Base-by-base conservation (phyloP, 768 basidiomycete species). In the Lenzites betulinus region DNA sequence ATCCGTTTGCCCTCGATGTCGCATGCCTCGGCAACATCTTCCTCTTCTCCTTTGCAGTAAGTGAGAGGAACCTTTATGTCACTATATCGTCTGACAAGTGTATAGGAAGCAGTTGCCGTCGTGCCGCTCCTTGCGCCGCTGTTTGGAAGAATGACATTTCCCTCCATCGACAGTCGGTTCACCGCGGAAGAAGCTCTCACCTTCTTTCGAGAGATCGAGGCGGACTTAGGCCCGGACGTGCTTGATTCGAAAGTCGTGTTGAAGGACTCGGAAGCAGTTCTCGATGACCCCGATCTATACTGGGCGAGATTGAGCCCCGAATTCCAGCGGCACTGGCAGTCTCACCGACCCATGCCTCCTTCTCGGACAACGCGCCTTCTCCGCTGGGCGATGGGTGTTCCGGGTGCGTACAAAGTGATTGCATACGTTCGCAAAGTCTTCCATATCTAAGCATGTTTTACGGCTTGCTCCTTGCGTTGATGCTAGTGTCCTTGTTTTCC, bases 1-100 rank as follows among this genome's bases (percentile, higher is more conserved):
- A 47, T 18, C 54, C 54, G 36, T 56, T 56, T 22, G 43, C 54
- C 12, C 47, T 36, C 22, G 54, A 56, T 36, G 54, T 56, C 16
- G 44, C 44, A 13, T 46, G 42, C n/a, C 20, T 56, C 2, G 54
- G 33, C 0, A 56, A 56, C 43, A 18, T 56, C 11, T 56, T 47
- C 9, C 16, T 50, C 18, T 50, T 28, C 33, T n/a, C 35, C 33
- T 50, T 50, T 18, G 30, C 18, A 8, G 49, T 50, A 9, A 18
- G 49, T 50, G 8, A 33, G 30, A 4, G 11, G 30, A 33, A 5
- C 30, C 11, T 33, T 4, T 33, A 5, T 11, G 18, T 39, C 7
- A 39, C 18, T 18, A 23, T 23, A 26, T 26, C 8, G 7, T 5
- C 39, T 54, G 41, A 54, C 16, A 7, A 11, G 2, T 15, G 1